Base-by-base conservation (phyloP, 805 yeast genomes). In the Candida succiphila region DNA sequence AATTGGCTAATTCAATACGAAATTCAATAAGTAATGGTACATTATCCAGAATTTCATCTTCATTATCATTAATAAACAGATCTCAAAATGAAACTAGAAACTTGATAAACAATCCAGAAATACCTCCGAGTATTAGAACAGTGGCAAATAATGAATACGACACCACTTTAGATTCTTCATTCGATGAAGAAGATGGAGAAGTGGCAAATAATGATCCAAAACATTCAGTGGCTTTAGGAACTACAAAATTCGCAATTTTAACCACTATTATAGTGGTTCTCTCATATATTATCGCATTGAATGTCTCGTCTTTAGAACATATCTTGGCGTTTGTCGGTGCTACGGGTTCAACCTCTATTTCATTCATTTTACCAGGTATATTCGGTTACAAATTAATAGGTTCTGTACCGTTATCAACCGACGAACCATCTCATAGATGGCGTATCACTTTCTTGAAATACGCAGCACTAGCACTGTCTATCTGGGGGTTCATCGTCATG, bases 311-410 rank as follows among this genome's bases (percentile, higher is more conserved):
- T 1, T 72, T 87, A 44, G 94, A 89, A 19, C 70, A 78, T 30
- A 88, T 88, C 12, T 61, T 87, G 43, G 87, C 95, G 2, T 63
- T 87, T 42, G 95, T 87, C 4, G 96, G 96, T 2, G 83, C 95
- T 1, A 86, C 95, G 0, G 96, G 96, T 0, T 84, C 95, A 1
- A 87, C 96, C 0, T 74, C 94, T 5, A 86, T 88, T 33, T 86
- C 95, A 10, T 87, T 87, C 51, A 86, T 85, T 20, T 64, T 87
- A 30, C 96, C 96, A 0, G 96, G 96, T 0, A 60, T 85, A 17
- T 85, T 87, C 51, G 94, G 89, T 4, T 85, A 71, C 57, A 76
- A 71, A 44, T 63, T 87, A 38, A 69, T 83, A 34, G 79, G 75
- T n/a, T 58, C 71, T 5, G 68, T 63, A 15, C 18, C 38, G 35